phyloP scores from a whole-genome alignment of 1,139 yeast genomes.

The Tardiomyces depauwii region DNA sequence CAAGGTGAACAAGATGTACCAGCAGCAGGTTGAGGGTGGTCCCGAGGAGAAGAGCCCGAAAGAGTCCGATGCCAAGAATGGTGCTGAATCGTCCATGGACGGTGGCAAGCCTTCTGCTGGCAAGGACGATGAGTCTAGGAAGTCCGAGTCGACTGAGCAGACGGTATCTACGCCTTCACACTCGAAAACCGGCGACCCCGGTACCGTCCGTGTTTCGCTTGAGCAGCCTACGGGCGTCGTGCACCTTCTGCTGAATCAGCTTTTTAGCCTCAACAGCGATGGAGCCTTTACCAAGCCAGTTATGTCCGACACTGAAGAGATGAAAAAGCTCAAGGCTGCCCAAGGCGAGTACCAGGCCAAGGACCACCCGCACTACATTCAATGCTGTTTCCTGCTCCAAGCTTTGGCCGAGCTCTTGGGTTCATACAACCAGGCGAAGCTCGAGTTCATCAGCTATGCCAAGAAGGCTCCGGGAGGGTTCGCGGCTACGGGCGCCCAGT shows the following conservation, averaged over 20 bases:
- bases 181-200: not conserved
- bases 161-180: not conserved
- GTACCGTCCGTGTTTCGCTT: constrained; percentile 1
- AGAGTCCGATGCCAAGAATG: not conserved
- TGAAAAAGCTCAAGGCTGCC: constrained; percentile 15
- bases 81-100: not conserved
- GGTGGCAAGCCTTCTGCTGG: not conserved
- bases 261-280: constrained; percentile 36
- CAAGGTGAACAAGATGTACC: not conserved
- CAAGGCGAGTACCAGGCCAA: constrained; percentile 15
- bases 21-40: not conserved
- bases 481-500: not conserved
- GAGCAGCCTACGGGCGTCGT: constrained; percentile 47
- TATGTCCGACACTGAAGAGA: constrained; percentile 10
- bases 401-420: constrained; percentile 59
- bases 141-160: too few relatives aligned
- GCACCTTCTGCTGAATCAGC: constrained; percentile 48
- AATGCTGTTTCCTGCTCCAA: constrained; percentile 59
- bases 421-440: constrained; percentile 71
- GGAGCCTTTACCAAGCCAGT: constrained; percentile 19
- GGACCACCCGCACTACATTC: constrained; percentile 43
- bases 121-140: not conserved
- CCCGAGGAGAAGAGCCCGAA: not conserved
- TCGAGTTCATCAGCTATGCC: constrained; percentile 71
- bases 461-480: constrained; percentile 34